phyloP scores from a whole-genome alignment of 2,329 filamentous ascomycete species.

The Paraconiothyrium brasiliense region DNA sequence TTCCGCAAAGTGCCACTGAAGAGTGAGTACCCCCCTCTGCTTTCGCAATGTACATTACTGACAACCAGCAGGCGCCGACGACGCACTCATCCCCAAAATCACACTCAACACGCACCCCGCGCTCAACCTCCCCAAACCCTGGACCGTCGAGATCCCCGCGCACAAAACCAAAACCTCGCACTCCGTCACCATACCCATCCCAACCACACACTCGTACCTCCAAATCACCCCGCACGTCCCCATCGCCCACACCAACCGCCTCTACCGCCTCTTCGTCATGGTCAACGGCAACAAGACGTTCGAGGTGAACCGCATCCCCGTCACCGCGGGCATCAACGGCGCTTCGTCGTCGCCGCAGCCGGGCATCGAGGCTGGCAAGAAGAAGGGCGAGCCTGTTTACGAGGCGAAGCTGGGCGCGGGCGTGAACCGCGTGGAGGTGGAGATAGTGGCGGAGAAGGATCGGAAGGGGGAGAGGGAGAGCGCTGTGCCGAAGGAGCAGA shows the following conservation, averaged over 20 bases:
- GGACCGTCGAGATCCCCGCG: slow-evolving; percentile 71
- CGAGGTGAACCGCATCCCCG: slow-evolving; percentile 65
- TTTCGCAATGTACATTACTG: slow-evolving; percentile 20
- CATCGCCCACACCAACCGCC: slow-evolving; percentile 69
- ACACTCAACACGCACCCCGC: slow-evolving; percentile 74
- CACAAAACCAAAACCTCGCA: slow-evolving; percentile 73
- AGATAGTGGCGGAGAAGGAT: slow-evolving; percentile 76
- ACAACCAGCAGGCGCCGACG: slow-evolving; percentile 45
- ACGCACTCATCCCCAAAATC: slow-evolving; percentile 74
- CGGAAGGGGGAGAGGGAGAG: slow-evolving; percentile 46
- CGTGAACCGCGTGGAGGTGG: slow-evolving; percentile 80
- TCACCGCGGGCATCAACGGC: slow-evolving; percentile 47
- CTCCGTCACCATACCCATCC: slow-evolving; percentile 75
- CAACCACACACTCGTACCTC: slow-evolving; percentile 72
- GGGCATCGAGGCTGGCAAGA: slow-evolving; percentile 48
- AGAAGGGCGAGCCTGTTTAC: slow-evolving; percentile 72
- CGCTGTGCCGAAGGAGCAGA: slow-evolving; percentile 57
- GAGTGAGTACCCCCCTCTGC: slow-evolving; percentile 51
- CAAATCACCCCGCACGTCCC: slow-evolving; percentile 75
- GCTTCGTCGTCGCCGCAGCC: slow-evolving; percentile 22
- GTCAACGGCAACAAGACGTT: slow-evolving; percentile 72
- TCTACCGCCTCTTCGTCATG: slow-evolving; percentile 79
- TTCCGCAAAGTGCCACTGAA: slow-evolving; percentile 52
- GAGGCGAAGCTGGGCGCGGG: slow-evolving; percentile 77
- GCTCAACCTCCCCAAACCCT: slow-evolving; percentile 68